A percentile compares a stretch with the other conserved stretches of the same genome.
Conservation (phyloP, 2,329 filamentous ascomycete species). For the Clonostachys sp. region DNA sequence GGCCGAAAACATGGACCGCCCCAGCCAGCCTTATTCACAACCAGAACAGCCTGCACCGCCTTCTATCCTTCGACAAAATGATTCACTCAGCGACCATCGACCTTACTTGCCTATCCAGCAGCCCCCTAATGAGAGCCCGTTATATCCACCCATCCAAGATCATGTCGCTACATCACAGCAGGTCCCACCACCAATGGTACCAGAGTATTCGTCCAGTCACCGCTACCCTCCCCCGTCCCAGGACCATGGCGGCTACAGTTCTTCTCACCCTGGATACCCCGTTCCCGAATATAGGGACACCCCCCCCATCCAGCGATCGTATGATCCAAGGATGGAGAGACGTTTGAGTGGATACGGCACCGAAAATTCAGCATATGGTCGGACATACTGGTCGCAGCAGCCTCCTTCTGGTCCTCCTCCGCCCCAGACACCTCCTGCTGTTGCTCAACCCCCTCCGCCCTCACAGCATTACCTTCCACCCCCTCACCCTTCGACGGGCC, state of each 20-base stretch:
- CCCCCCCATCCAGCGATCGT: neutral
- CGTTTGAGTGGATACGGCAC: constrained; percentile 21
- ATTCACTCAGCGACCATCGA: neutral
- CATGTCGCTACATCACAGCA: neutral
- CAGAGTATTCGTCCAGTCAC: neutral
- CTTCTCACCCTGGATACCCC: neutral
- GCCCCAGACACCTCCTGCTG: constrained; percentile 9
- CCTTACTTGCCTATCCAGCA: neutral
- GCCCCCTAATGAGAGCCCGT: neutral
- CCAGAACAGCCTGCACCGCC: neutral
- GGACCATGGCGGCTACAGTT: neutral
- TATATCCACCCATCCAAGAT: neutral
- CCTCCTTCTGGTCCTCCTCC: constrained; percentile 10
- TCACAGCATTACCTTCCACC: constrained; percentile 4
- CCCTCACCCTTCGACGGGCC: constrained; percentile 4
- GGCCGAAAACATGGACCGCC: neutral
- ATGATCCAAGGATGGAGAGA: constrained; percentile 8
- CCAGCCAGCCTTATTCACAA: neutral
- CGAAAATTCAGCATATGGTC: constrained; percentile 20
- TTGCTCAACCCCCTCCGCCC: constrained; percentile 6
- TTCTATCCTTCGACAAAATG: neutral
- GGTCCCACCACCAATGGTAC: neutral
- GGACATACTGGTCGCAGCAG: constrained; percentile 26
- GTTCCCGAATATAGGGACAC: neutral
- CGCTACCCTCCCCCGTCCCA: neutral